Base-by-base conservation (phyloP, 139 green algal genomes). In the Zygnema cylindricum region DNA sequence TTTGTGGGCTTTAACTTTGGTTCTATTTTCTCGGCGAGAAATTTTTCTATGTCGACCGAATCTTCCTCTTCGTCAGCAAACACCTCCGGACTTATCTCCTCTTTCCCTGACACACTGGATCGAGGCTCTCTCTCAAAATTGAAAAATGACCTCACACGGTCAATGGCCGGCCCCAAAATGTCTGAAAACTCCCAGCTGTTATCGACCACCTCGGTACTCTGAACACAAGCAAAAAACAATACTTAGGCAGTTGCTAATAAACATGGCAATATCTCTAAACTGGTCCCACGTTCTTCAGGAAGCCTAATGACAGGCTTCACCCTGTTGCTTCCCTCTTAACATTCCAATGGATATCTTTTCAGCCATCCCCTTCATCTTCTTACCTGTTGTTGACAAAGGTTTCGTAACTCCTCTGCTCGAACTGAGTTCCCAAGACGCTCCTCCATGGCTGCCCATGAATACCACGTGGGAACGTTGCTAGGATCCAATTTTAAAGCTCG, bases 381-480 rank as follows among this genome's bases (percentile, higher is more conserved):
- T 55, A 90, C 69, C 88, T 92, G 71, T 90, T 96, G 92, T 77
- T 94, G 89, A 76, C 69, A 93, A 76, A 93, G 94, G 54, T 54
- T 92, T 69, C 97, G 93, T 86, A 99, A 94, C 89, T 98, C 97
- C 32, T 96, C 90, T 40, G 95, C 97, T 2, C 95, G 92, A 76
- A 96, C 86, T 0, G 95, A 36, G 42, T 94, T 89, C n/a, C 95
- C 97, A 42, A 94, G 49, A 22, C 94, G 85, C 84, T 97, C 94
- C 93, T 99, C 97, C 96, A 99, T 95, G 23, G 85, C 33, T 0
- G 97, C 95, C 97, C 97, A 99, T 0, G 95, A 93, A 54, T 93
- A 91, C 79, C 89, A 93, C 42, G 84, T 36, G 7, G 81, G 79
- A 0, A 43, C 81, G 76, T 89, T 94, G 71, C 69, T 89, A 76